Percentiles rank a stretch among this genome's conserved stretches.
These are phyloP conservation scores for Puccinellia tenuiflora DNA, from an alignment of 176 grass and related monocot genomes.

Conservation along the genomic window DNA sequence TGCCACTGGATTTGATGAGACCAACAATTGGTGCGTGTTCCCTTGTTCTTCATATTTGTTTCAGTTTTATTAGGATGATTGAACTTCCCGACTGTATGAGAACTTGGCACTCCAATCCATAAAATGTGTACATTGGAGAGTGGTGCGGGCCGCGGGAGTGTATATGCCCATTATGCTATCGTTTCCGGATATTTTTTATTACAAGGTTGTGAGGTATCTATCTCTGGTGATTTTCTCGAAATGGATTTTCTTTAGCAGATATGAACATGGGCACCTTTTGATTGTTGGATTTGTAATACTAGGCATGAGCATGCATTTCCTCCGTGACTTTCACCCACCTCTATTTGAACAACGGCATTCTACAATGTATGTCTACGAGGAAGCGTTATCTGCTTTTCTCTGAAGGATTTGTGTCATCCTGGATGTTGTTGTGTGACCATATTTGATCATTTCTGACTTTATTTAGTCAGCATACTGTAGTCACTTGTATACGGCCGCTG, in stretches of 20 bases:
- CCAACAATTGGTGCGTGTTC: background rate
- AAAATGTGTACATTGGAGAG: background rate
- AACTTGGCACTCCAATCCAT: background rate
- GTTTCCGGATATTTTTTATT: background rate
- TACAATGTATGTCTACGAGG: background rate
- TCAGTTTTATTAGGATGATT: background rate
- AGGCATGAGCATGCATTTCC: conserved; percentile 6
- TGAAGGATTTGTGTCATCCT: background rate
- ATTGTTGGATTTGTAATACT: background rate
- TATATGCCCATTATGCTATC: background rate
- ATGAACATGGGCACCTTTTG: background rate
- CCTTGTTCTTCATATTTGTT: background rate
- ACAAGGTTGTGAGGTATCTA: background rate
- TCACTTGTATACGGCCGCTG: background rate
- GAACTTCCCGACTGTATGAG: background rate
- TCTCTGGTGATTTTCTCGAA: background rate
- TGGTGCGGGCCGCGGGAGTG: background rate
- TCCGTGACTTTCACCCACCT: background rate
- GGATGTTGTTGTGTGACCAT: background rate
- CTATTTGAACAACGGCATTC: background rate
- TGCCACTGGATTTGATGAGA: background rate
- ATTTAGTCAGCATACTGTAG: background rate
- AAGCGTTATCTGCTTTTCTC: background rate
- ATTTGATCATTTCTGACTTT: background rate
- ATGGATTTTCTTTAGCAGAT: background rate